phyloP scores from a whole-genome alignment of 2,329 filamentous ascomycete species.

The Fusarium chaquense region DNA sequence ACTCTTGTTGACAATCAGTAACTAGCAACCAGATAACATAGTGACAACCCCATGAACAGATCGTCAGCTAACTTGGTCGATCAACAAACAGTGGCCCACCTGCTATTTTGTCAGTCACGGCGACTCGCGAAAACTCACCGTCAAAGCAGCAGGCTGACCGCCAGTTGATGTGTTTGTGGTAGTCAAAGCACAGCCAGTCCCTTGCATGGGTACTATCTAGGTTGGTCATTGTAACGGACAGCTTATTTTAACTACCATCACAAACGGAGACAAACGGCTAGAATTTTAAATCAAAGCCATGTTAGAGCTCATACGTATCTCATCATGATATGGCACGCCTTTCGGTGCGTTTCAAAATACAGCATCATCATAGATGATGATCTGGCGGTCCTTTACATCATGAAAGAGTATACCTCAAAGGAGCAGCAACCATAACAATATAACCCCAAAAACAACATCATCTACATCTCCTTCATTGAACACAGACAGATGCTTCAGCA shows the following conservation, averaged over 20 bases:
- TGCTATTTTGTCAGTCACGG: background rate
- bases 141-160: constrained; percentile 7
- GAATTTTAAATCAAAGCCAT: background rate
- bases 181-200: background rate
- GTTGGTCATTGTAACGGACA: too few species aligned
- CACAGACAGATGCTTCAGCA: constrained; percentile 27
- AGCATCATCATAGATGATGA: too few species aligned
- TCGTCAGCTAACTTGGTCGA: background rate
- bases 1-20: background rate
- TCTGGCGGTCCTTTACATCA: too few species aligned
- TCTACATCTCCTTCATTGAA: background rate
- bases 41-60: background rate
- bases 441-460: background rate
- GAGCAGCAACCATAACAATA: too few species aligned
- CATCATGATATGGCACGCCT: constrained; percentile 11
- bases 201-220: background rate
- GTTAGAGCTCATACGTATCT: constrained; percentile 16
- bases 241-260: background rate
- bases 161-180: background rate
- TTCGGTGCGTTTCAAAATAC: background rate
- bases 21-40: background rate
- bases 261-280: background rate
- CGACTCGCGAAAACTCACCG: background rate
- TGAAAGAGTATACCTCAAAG: too few species aligned
- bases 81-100: background rate